Evolutionary conservation across 495 filamentous ascomycete genomes (phyloP), one percentile per base, ranked within the genome.

Genomic region (Penicillium turbatum): DNA sequence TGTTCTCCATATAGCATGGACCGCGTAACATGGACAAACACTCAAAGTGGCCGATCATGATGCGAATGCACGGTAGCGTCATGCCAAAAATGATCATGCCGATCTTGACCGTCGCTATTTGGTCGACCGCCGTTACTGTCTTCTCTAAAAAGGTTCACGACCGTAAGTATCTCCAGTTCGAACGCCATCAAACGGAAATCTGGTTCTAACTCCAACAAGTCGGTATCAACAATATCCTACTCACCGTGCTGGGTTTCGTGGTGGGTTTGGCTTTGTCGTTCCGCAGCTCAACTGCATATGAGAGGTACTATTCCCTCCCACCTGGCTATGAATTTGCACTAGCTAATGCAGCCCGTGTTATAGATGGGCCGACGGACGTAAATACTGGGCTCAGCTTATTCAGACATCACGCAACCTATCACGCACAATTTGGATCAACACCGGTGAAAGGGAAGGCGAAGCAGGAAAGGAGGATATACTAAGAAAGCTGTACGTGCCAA

Each of bases 201-300:
- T 16, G 51, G 17, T 8, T 34, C 29, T 53, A 26, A 43, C 26
- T 27, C 15, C 2, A 21, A 41, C 5, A 45, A 76, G 73, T 77
- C 21, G 79, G 79, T 17, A 83, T 93, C 24, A 78, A 80, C 55
- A 82, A 77, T 19, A 78, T 91, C 48, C 76, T 96, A 8, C 79
- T 96, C 31, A 95, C 89, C 12, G 85, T 95, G 10, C 82, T 89
- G 26, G 90, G 89, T 85, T 93, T 96, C 76, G 88, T 95, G 55
- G 88, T 96, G 60, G 87, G 86, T 76, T 69, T 95, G 63, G 80
- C 87, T 1, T 73, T 96, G 56, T 89, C 86, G 19, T 93, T 96
- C 73, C 85, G 89, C 44, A 88, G 82, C 57, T 87, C 87, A 1
- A 90, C 88, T 13, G 90, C 89, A 6, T 96, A 96, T 62, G 90